Evolutionary conservation across 345 rosid genomes (phyloP).

Genomic region (Microthlaspi erraticum): DNA sequence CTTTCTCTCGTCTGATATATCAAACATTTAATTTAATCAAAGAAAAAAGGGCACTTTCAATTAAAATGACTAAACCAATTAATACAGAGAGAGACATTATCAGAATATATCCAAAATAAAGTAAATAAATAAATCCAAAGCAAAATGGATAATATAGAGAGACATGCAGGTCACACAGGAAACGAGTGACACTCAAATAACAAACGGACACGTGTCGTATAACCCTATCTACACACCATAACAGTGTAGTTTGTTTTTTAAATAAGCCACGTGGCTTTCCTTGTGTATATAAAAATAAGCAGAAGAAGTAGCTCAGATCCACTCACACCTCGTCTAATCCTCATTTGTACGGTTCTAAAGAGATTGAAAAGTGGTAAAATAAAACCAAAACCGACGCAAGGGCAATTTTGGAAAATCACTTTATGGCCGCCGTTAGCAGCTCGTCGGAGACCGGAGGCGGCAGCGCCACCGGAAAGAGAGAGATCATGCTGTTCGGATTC

Average conservation of each 20-base stretch:
- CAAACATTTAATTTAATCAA: slow-evolving; percentile 7
- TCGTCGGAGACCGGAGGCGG: slow-evolving; percentile 44
- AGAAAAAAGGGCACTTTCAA: background rate
- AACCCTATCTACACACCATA: background rate
- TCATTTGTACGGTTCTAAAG: slow-evolving; percentile 8
- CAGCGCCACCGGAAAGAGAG: slow-evolving; percentile 41
- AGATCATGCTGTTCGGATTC: slow-evolving; percentile 91
- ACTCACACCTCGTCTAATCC: slow-evolving; percentile 41
- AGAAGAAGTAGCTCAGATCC: slow-evolving; percentile 30
- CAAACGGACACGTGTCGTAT: background rate
- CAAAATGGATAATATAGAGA: slow-evolving; percentile 16
- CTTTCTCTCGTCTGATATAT: too few relatives aligned
- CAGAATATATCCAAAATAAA: slow-evolving; percentile 27
- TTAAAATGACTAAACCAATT: slow-evolving; percentile 20
- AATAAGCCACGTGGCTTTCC: slow-evolving; percentile 35
- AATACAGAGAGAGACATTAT: slow-evolving; percentile 4
- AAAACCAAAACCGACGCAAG: slow-evolving; percentile 36
- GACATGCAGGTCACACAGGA: slow-evolving; percentile 8
- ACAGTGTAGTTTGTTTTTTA: background rate
- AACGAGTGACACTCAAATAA: background rate
- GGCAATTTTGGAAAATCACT: slow-evolving; percentile 14
- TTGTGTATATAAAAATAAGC: background rate
- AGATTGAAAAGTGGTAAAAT: slow-evolving; percentile 38
- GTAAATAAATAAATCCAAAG: slow-evolving; percentile 14
- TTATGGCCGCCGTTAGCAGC: slow-evolving; percentile 44